phyloP scores from a whole-genome alignment of 106 monocot genomes.

The Platanthera guangdongensis region DNA sequence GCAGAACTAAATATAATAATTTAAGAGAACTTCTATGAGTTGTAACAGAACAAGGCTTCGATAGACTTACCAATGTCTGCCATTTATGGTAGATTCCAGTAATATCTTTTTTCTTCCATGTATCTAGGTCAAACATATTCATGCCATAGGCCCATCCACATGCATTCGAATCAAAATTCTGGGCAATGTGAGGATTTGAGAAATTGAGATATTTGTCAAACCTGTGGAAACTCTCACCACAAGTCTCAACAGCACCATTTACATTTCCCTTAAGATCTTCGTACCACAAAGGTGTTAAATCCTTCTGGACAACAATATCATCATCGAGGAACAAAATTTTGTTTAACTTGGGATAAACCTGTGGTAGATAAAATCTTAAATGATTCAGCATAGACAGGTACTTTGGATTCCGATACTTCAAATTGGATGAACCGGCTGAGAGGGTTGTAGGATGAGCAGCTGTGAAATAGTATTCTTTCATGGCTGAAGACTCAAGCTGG shows the following conservation, averaged over 20 bases:
- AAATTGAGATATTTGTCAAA: constrained; percentile 70
- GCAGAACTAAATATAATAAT: background rate
- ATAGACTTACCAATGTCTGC: constrained; percentile 46
- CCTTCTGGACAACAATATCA: constrained; percentile 63
- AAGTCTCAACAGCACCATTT: constrained; percentile 71
- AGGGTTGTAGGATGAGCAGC: constrained; percentile 59
- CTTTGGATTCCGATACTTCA: constrained; percentile 69
- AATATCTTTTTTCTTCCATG: constrained; percentile 66
- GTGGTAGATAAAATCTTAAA: constrained; percentile 61
- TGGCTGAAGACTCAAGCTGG: constrained; percentile 71
- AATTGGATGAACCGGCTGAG: constrained; percentile 59
- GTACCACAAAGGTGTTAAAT: constrained; percentile 53
- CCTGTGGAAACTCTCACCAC: constrained; percentile 63
- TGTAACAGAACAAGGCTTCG: background rate
- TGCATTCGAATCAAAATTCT: constrained; percentile 62
- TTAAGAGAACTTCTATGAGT: background rate
- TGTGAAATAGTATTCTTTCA: constrained; percentile 74
- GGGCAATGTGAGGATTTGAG: constrained; percentile 51
- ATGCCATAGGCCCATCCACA: constrained; percentile 73
- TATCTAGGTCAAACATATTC: constrained; percentile 60
- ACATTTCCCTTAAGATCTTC: constrained; percentile 60
- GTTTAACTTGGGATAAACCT: constrained; percentile 64
- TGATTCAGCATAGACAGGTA: constrained; percentile 74
- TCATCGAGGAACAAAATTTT: constrained; percentile 76
- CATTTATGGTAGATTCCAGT: constrained; percentile 64